Evolutionary conservation across 306 rosid species (phyloP), one percentile per base, ranked within the genome.

Genomic region (Castanea mollissima): DNA sequence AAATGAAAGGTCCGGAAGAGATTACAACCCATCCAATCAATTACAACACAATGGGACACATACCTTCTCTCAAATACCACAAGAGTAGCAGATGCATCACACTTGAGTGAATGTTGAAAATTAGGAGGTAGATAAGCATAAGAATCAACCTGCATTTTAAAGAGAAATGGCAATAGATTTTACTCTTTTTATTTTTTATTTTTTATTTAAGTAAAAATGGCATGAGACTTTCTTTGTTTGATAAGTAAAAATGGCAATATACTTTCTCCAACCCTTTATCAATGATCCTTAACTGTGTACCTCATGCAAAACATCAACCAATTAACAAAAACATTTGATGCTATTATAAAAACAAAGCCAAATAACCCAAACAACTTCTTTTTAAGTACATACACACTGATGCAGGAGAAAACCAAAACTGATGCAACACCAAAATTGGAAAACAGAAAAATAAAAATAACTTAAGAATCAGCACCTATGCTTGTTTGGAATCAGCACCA

Each of bases 51-150:
- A 63, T 68, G 55, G 23, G 81, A 70, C 27, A 81, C 90, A 77
- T 75, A 93, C 99, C 99, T 95, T 78, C 98, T 82, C 87, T 95
- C 94, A 29, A 92, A 87, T 21, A 95, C 88, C 75, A 91, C 88
- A 77, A 95, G 67, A 79, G 91, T 88, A 29, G 98, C 87, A 59
- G 87, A 82, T 64, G 85, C 88, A 69, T 91, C 87, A 55, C 86
- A 83, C 55, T 75, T 88, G 81, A 95, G 41, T 54, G 85, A 76
- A 87, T 95, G 99, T 6, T 91, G 90, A 73, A 85, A 83, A 63
- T 82, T 90, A 62, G 94, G 92, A 82, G 99, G 98, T 56, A 90
- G 73, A 85, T 90, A 95, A 71, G 96, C 93, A 88, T 90, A 95
- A 6, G 96, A 90, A 81, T 95, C 96, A 62, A 91, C 94, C 96